Percentiles rank a stretch among this genome's conserved stretches.
Evolutionary conservation across 805 yeast genomes (phyloP).

Genomic region (Tanozyma kutaoensis): DNA sequence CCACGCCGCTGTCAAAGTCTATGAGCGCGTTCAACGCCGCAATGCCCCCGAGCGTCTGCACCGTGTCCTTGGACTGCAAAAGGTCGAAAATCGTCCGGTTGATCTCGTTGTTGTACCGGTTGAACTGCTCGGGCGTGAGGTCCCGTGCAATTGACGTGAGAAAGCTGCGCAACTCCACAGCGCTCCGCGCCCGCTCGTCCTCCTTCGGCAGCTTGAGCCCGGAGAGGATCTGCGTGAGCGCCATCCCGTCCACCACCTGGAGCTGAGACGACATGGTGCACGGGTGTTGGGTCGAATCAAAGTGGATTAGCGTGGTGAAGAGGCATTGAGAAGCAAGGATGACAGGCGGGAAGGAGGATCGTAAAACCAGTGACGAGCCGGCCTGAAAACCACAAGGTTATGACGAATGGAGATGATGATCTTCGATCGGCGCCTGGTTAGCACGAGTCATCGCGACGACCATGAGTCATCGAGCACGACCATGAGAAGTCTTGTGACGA

Average conservation of each 20-base stretch:
- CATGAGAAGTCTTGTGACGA: too few species aligned
- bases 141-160: conserved; percentile 68
- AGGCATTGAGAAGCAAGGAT: too few species aligned
- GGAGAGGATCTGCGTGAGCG: conserved; percentile 37
- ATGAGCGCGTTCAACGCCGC: conserved; percentile 82
- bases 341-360: too few species aligned
- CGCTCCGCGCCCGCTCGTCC: conserved; percentile 38
- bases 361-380: too few species aligned
- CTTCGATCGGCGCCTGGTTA: too few species aligned
- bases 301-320: too few species aligned
- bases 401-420: too few species aligned
- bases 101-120: conserved; percentile 70
- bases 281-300: too few species aligned
- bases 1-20: conserved; percentile 63
- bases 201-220: conserved; percentile 33
- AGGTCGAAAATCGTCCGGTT: conserved; percentile 81
- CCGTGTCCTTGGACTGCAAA: conserved; percentile 58
- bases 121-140: conserved; percentile 66
- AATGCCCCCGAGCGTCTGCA: conserved; percentile 78
- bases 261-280: conserved; percentile 5
- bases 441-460: too few species aligned
- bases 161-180: conserved; percentile 57
- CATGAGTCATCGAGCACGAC: too few species aligned
- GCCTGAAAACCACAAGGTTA: too few species aligned
- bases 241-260: conserved; percentile 28